Conservation (phyloP, 306 rosid species). For the Trifolium dubium region DNA sequence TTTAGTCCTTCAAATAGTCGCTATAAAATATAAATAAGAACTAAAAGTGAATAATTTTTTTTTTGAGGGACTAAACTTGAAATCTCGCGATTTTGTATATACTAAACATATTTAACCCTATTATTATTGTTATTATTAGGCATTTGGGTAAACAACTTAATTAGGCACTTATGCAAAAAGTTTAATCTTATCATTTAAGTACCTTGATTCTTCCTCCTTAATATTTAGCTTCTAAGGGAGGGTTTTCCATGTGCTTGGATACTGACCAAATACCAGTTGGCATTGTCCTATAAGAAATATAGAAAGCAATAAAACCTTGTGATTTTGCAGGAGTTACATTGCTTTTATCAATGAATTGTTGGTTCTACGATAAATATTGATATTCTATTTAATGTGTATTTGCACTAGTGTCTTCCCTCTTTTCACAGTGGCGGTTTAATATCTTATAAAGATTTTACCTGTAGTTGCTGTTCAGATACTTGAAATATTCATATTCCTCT, state of each 20-base stretch:
- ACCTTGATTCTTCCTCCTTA: background rate
- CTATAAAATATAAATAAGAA: background rate
- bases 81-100: too few relatives aligned
- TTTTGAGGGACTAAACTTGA: too few relatives aligned
- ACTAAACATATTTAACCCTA: too few relatives aligned
- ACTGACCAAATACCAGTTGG: background rate
- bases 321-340: slow-evolving; percentile 17
- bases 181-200: background rate
- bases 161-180: background rate
- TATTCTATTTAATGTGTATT: slow-evolving; percentile 8
- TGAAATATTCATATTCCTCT: slow-evolving; percentile 9
- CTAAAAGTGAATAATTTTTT: too few relatives aligned
- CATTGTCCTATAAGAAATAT: slow-evolving; percentile 22
- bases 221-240: background rate
- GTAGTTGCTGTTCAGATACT: slow-evolving; percentile 23
- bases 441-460: slow-evolving; percentile 29
- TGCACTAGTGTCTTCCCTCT: background rate
- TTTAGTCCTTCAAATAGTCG: too few relatives aligned
- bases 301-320: slow-evolving; percentile 19
- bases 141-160: background rate
- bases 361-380: slow-evolving; percentile 21
- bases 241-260: background rate
- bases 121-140: background rate
- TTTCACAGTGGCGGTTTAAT: slow-evolving; percentile 22
- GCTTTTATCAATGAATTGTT: slow-evolving; percentile 27